Evolutionary conservation across 257 asterid genomes (phyloP).

Genomic region (Solanum dulcamara): DNA sequence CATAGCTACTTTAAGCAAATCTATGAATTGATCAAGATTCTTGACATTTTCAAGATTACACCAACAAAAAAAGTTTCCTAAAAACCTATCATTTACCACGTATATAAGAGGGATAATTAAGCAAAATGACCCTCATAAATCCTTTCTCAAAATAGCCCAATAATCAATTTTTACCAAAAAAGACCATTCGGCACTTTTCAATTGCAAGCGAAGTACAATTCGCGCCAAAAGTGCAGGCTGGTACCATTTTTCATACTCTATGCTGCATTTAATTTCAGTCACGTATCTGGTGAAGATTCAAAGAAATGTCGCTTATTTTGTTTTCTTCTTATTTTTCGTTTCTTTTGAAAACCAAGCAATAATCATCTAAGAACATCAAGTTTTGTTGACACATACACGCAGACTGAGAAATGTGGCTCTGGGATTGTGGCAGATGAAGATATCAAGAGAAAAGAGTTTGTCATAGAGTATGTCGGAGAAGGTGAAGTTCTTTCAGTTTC

Average conservation of each 20-base stretch:
- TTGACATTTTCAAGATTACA: neutral
- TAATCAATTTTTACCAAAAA: neutral
- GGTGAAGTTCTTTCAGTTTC: constrained; percentile 27
- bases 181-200: neutral
- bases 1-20: neutral
- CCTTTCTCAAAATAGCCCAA: neutral
- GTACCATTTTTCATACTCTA: neutral
- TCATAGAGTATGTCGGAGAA: constrained; percentile 98
- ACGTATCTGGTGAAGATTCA: neutral
- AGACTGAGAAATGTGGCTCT: constrained; percentile 97
- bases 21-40: neutral
- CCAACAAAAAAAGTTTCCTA: neutral
- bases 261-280: neutral
- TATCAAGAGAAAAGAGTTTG: constrained; percentile 72
- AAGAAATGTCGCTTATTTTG: neutral
- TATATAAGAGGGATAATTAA: neutral
- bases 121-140: neutral
- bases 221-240: neutral
- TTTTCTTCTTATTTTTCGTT: neutral
- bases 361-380: neutral
- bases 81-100: neutral
- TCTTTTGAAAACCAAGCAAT: neutral
- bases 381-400: constrained; percentile 14
- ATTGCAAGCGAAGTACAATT: neutral
- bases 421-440: constrained; percentile 94